Conservation (phyloP, 805 yeast genomes). For the Candida jianshihensis region DNA sequence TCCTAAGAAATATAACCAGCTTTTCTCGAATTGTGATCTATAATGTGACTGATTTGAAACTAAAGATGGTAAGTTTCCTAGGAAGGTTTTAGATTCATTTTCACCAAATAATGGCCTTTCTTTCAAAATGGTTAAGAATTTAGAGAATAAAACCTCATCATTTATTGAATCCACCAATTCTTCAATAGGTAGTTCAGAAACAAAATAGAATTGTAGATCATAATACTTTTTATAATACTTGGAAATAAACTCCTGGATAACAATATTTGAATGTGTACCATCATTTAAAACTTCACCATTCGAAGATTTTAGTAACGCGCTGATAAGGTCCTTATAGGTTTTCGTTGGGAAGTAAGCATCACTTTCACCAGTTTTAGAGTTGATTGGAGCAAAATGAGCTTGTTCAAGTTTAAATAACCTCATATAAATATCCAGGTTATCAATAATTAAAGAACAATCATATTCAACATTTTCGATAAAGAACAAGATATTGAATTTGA, state of each 20-base stretch:
- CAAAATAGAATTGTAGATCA: slow-evolving; percentile 75
- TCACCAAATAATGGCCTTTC: slow-evolving; percentile 26
- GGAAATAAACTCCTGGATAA: slow-evolving; percentile 49
- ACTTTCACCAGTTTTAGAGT: slow-evolving; percentile 10
- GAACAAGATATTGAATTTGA: slow-evolving; percentile 36
- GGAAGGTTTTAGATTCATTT: slow-evolving; percentile 31
- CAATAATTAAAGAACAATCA: slow-evolving; percentile 43
- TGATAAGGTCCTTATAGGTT: slow-evolving; percentile 37
- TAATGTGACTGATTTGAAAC: slow-evolving; percentile 38
- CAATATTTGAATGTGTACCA: slow-evolving; percentile 40
- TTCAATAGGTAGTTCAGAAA: slow-evolving; percentile 37
- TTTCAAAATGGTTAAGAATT: slow-evolving; percentile 32
- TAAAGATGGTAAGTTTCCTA: slow-evolving; percentile 40
- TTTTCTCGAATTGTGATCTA: slow-evolving; percentile 60
- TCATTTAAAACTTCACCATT: slow-evolving; percentile 37
- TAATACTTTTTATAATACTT: slow-evolving; percentile 51
- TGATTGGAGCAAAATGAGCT: slow-evolving; percentile 39
- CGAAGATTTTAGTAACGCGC: slow-evolving; percentile 28
- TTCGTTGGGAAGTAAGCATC: slow-evolving; percentile 58
- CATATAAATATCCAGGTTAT: slow-evolving; percentile 47
- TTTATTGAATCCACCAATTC: slow-evolving; percentile 8
- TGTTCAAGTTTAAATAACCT: slow-evolving; percentile 54
- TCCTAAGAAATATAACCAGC: slow-evolving; percentile 53
- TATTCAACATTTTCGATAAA: slow-evolving; percentile 33
- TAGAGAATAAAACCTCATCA: slow-evolving; percentile 22